Percentiles rank a stretch among this genome's conserved stretches.
phyloP scores from a whole-genome alignment of 148 eudicot species.

The Heliosperma pusillum region DNA sequence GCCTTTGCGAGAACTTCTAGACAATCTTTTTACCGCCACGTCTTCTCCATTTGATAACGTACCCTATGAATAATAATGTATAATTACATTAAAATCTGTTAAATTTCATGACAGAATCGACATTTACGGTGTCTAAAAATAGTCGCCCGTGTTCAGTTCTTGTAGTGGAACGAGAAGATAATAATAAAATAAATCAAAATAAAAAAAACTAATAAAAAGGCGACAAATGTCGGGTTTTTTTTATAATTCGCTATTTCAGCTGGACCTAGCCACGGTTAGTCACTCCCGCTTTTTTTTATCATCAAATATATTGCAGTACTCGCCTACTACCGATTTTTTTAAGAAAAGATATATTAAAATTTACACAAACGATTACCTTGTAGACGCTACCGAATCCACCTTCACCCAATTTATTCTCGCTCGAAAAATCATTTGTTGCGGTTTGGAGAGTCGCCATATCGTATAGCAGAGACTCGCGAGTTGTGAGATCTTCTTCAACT shows the following conservation, averaged over 20 bases:
- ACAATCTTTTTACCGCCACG: conserved; percentile 35
- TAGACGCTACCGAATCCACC: conserved; percentile 32
- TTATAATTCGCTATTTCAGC: too few species aligned
- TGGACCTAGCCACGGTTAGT: too few species aligned
- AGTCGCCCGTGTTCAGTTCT: too few species aligned
- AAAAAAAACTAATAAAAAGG: too few species aligned
- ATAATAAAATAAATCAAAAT: too few species aligned
- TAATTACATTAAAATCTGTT: background rate
- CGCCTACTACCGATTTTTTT: too few species aligned
- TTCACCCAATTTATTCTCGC: conserved; percentile 26
- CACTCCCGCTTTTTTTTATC: too few species aligned
- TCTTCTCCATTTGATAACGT: conserved; percentile 11
- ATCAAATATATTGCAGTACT: too few species aligned
- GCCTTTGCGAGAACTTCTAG: conserved; percentile 28
- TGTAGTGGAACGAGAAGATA: too few species aligned
- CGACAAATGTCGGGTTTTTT: too few species aligned
- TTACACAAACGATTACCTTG: conserved; percentile 16
- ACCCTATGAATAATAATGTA: conserved; percentile 15
- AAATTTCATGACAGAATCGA: background rate
- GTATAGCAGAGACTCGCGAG: conserved; percentile 20
- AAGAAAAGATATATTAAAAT: too few species aligned
- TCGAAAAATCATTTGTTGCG: conserved; percentile 16
- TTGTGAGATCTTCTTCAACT: background rate
- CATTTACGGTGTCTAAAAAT: too few species aligned
- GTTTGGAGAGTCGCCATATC: conserved; percentile 16